Conservation (phyloP, 148 eudicot species). For the Vaccinium macrocarpon region DNA sequence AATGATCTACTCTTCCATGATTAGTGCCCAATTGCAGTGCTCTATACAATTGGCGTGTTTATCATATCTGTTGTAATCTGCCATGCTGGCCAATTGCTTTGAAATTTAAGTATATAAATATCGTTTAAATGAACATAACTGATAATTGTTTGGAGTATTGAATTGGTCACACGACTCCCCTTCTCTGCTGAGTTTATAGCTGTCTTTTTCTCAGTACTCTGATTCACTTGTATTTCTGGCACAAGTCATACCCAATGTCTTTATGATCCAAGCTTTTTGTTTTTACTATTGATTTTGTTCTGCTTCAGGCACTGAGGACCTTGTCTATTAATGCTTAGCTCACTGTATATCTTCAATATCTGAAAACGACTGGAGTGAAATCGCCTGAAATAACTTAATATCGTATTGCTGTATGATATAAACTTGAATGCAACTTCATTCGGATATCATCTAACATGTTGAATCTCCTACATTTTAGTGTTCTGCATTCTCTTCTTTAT, state of each 20-base stretch:
- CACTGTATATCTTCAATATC: background rate
- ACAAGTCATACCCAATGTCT: background rate
- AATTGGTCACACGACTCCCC: background rate
- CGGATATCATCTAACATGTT: background rate
- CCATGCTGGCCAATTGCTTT: background rate
- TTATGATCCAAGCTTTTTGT: background rate
- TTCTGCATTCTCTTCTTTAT: background rate
- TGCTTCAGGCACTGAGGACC: conserved; percentile 1
- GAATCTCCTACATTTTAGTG: background rate
- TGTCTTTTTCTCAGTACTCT: background rate
- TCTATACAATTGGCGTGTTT: background rate
- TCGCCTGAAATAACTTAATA: background rate
- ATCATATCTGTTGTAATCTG: background rate
- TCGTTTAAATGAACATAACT: background rate
- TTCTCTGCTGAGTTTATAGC: background rate
- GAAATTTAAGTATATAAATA: background rate
- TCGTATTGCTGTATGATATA: background rate
- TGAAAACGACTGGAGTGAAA: background rate
- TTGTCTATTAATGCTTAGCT: background rate
- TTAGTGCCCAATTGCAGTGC: background rate
- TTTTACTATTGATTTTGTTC: background rate
- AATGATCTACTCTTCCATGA: background rate
- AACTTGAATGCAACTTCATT: conserved; percentile 6
- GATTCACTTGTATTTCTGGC: background rate
- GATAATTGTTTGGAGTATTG: background rate